phyloP scores from a whole-genome alignment of 73 alveolate species.

The Diophrys sp. region DNA sequence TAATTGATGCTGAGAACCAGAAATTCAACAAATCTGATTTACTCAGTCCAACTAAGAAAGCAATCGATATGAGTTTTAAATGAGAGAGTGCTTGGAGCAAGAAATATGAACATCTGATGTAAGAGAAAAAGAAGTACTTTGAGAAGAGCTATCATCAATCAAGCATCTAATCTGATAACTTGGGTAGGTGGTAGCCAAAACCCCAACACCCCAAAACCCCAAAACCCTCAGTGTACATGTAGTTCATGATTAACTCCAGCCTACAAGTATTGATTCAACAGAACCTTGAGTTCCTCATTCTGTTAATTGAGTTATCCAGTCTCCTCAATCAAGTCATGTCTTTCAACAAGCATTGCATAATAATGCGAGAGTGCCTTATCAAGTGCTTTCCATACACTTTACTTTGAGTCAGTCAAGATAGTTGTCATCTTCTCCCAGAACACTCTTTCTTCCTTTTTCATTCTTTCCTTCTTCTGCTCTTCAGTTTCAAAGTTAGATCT shows the following conservation, averaged over 20 bases:
- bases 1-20: too few relatives aligned
- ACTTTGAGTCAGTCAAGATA: constrained; percentile 69
- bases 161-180: constrained; percentile 73
- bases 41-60: too few relatives aligned
- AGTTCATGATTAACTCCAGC: constrained; percentile 92
- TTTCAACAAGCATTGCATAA: constrained; percentile 71
- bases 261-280: constrained; percentile 81
- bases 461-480: constrained; percentile 81
- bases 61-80: too few relatives aligned
- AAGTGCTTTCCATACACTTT: constrained; percentile 81
- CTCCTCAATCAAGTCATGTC: constrained; percentile 87
- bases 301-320: constrained; percentile 89
- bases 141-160: constrained; percentile 13
- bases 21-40: too few relatives aligned
- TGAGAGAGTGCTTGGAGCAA: too few relatives aligned
- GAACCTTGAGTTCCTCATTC: constrained; percentile 85
- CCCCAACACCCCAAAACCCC: too few relatives aligned
- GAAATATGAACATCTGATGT: too few relatives aligned
- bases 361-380: constrained; percentile 80
- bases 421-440: constrained; percentile 87
- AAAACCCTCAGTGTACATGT: too few relatives aligned
- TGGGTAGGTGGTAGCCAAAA: constrained; percentile 96
- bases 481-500: constrained; percentile 82
- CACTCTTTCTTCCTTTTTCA: constrained; percentile 77
- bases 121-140: too few relatives aligned